These are phyloP conservation scores for Capronia epimyces DNA, from an alignment of 2,329 filamentous ascomycete genomes.

Conservation along the genomic window DNA sequence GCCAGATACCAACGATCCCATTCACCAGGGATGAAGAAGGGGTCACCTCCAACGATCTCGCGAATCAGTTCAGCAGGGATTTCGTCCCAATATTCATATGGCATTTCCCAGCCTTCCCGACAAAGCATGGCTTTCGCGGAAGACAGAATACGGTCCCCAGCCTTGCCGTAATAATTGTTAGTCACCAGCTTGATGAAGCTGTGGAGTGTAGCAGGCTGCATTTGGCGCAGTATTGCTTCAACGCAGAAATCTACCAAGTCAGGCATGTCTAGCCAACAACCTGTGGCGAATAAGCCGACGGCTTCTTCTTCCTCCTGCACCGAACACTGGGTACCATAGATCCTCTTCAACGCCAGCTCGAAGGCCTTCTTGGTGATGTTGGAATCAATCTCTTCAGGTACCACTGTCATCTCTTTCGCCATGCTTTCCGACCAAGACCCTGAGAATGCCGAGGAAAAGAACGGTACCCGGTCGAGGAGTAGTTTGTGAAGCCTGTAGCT, in stretches of 20 bases:
- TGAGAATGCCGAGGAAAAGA: constrained; percentile 51
- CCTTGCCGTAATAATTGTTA: constrained; percentile 51
- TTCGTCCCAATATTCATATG: constrained; percentile 48
- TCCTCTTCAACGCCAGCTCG: constrained; percentile 50
- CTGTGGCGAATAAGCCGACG: constrained; percentile 52
- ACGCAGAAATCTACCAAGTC: constrained; percentile 51
- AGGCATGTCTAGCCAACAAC: constrained; percentile 55
- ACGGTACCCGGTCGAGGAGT: constrained; percentile 52
- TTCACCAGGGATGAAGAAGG: constrained; percentile 54
- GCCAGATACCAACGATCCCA: constrained; percentile 55
- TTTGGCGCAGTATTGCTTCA: constrained; percentile 51
- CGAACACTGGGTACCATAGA: constrained; percentile 48
- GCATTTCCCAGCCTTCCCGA: constrained; percentile 54
- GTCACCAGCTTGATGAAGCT: constrained; percentile 51
- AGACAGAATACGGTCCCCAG: constrained; percentile 51
- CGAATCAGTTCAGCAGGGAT: constrained; percentile 54
- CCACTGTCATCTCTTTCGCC: constrained; percentile 48
- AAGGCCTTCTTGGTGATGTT: constrained; percentile 51
- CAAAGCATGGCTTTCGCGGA: constrained; percentile 56
- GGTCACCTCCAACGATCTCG: constrained; percentile 56
- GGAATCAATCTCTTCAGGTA: constrained; percentile 50
- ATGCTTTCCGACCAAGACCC: constrained; percentile 53
- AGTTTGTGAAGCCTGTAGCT: constrained; percentile 51
- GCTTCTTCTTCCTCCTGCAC: constrained; percentile 49
- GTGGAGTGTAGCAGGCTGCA: constrained; percentile 47